Conservation (phyloP, 2,329 filamentous ascomycete species). For the Aspergillus sp. region DNA sequence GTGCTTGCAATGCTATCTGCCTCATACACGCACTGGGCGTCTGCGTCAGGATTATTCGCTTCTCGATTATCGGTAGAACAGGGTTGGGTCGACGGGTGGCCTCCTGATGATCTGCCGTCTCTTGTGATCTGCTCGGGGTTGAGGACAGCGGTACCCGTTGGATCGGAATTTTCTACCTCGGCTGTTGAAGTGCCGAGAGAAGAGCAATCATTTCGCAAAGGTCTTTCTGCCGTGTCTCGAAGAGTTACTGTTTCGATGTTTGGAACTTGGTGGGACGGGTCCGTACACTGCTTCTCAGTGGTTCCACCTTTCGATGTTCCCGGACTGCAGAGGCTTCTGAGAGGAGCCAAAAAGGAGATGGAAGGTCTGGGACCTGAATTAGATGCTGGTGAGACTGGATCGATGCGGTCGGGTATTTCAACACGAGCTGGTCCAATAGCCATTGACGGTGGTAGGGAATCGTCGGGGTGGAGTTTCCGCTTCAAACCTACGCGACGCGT, state of each 20-base stretch:
- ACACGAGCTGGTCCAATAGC: background rate
- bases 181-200: background rate
- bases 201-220: background rate
- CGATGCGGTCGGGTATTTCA: background rate
- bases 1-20: too few species aligned
- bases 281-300: background rate
- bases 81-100: background rate
- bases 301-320: background rate
- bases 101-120: background rate
- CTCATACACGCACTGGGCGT: too few species aligned
- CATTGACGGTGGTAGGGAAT: background rate
- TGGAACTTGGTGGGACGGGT: background rate
- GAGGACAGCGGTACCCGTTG: background rate
- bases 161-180: background rate
- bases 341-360: background rate
- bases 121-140: background rate
- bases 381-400: background rate
- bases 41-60: too few species aligned
- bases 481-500: background rate
- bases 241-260: background rate
- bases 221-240: background rate
- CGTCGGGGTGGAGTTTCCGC: background rate
- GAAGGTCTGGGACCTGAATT: background rate
- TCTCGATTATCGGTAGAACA: background rate
- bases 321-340: background rate